Percentiles rank a stretch among this genome's conserved stretches.
These are phyloP conservation scores for Xylaria sp. DNA, from an alignment of 2,329 filamentous ascomycete species.

Conservation along the genomic window DNA sequence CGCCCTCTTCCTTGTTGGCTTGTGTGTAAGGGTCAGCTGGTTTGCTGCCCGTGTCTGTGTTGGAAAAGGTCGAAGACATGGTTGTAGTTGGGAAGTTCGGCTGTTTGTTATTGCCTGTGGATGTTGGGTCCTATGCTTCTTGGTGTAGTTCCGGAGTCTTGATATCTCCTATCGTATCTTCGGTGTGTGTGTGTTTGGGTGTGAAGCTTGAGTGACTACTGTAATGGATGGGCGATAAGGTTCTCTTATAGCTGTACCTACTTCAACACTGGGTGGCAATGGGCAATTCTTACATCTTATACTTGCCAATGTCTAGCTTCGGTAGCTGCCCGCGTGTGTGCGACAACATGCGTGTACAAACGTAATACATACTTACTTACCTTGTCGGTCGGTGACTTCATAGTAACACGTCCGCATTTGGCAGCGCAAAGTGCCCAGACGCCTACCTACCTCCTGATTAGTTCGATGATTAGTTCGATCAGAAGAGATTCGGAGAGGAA, in stretches of 20 bases:
- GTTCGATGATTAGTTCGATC: conserved; percentile 13
- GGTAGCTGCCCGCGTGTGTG: background rate
- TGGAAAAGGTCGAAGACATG: conserved; percentile 64
- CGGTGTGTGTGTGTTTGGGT: no score
- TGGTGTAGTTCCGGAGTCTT: background rate
- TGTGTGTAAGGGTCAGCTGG: conserved; percentile 80
- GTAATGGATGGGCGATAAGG: background rate
- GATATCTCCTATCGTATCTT: background rate
- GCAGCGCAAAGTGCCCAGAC: background rate
- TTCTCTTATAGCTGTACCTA: background rate
- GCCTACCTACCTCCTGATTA: background rate
- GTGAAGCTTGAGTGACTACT: background rate
- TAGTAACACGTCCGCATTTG: background rate
- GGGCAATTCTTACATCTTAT: background rate
- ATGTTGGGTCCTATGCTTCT: background rate
- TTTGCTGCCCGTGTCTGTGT: conserved; percentile 70
- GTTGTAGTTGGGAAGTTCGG: conserved; percentile 32
- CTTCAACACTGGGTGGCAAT: background rate
- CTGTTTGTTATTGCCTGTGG: background rate
- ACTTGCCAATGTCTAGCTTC: background rate
- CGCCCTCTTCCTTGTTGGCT: conserved; percentile 73
- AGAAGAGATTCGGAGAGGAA: background rate
- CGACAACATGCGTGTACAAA: background rate
- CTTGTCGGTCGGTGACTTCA: conserved; percentile 2
- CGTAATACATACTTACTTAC: background rate